A percentile compares a stretch with the other conserved stretches of the same genome.
Conservation (phyloP, 306 rosid genomes). For the Acacia melanoxylon region DNA sequence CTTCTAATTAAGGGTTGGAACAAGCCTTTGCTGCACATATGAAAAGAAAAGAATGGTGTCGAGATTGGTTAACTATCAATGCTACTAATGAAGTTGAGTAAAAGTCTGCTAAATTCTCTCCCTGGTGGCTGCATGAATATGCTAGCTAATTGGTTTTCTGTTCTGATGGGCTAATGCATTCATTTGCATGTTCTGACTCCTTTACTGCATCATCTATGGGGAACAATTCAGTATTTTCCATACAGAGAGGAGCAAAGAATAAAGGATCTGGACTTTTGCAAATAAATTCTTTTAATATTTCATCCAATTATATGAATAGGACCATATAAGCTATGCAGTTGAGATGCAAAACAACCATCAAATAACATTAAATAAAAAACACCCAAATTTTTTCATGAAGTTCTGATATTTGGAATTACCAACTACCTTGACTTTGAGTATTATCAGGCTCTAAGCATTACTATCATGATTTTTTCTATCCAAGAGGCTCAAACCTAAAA, state of each 20-base stretch:
- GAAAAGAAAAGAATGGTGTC: not conserved
- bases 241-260: not conserved
- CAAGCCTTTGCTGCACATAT: not conserved
- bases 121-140: not conserved
- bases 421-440: not conserved
- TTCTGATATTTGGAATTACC: not conserved
- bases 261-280: not conserved
- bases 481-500: not conserved
- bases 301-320: not conserved
- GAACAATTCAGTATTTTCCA: slow-evolving; percentile 4
- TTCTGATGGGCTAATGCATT: not conserved
- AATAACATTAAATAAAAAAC: not conserved
- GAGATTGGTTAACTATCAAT: not conserved
- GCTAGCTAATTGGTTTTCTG: not conserved
- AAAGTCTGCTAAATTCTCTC: not conserved
- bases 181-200: not conserved
- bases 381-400: not conserved
- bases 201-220: not conserved
- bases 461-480: not conserved
- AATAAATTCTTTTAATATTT: not conserved
- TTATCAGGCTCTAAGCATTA: not conserved
- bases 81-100: not conserved
- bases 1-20: not conserved
- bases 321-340: not conserved
- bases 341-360: not conserved